Evolutionary conservation across 495 filamentous ascomycete species (phyloP).

Genomic region (Neurospora cerealis): DNA sequence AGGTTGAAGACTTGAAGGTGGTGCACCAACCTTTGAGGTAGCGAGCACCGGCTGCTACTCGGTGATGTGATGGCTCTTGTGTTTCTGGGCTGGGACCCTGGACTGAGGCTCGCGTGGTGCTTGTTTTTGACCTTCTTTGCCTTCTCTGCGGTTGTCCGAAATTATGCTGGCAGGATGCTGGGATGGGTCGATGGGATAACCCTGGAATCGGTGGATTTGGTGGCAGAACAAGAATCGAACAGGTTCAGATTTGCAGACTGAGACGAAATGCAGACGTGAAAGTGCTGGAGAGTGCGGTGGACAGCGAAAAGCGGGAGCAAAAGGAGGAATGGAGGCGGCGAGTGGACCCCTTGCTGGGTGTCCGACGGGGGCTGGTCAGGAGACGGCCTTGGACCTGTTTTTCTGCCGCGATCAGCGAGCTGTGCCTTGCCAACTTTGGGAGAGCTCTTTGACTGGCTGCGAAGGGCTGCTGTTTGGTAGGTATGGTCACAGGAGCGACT

Average conservation of each 20-base stretch:
- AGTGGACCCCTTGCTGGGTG: conserved; percentile 3
- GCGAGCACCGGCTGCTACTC: not conserved
- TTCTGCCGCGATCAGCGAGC: conserved; percentile 24
- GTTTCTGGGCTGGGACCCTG: not conserved
- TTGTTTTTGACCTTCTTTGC: not conserved
- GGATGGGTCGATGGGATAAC: not conserved
- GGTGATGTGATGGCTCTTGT: not conserved
- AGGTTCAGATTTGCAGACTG: conserved; percentile 4
- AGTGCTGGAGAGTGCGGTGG: not conserved
- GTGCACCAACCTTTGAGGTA: not conserved
- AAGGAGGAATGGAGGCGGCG: not conserved
- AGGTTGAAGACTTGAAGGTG: not conserved
- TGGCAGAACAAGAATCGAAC: not conserved
- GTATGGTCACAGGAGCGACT: conserved; percentile 11
- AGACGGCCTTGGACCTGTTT: conserved; percentile 17
- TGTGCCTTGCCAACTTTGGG: conserved; percentile 14
- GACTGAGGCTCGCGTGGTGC: not conserved
- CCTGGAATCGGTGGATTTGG: not conserved
- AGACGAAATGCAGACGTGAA: not conserved
- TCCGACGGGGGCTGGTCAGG: conserved; percentile 13
- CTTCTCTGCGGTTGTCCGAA: not conserved
- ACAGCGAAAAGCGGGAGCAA: not conserved
- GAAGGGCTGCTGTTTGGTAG: conserved; percentile 7
- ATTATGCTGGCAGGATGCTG: not conserved
- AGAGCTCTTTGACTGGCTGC: conserved; percentile 8